Evolutionary conservation across 768 basidiomycete genomes (phyloP).

Genomic region (Clitopilus hobsonii): DNA sequence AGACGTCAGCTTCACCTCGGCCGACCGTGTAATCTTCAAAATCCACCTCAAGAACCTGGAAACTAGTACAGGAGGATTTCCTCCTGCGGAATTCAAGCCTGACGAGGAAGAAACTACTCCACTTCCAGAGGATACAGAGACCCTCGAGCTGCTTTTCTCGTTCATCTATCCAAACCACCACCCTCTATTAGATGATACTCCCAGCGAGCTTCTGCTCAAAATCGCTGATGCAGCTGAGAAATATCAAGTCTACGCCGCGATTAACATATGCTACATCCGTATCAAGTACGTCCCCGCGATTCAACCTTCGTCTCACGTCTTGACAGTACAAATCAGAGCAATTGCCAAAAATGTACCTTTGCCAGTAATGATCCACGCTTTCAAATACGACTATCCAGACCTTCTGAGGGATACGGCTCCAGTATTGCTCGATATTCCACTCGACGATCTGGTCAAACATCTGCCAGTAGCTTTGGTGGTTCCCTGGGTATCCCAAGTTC

Average conservation of each 20-base stretch:
- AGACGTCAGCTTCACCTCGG: slow-evolving; percentile 18
- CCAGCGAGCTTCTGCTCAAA: slow-evolving; percentile 10
- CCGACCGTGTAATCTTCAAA: slow-evolving; percentile 16
- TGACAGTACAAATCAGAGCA: neutral
- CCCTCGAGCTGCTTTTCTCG: slow-evolving; percentile 21
- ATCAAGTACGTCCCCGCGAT: slow-evolving; percentile 15
- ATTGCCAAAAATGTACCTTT: slow-evolving; percentile 4
- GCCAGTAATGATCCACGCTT: slow-evolving; percentile 8
- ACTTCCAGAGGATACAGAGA: slow-evolving; percentile 16
- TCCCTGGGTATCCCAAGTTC: neutral
- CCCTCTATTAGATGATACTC: slow-evolving; percentile 13
- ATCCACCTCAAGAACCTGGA: slow-evolving; percentile 19
- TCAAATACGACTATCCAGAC: slow-evolving; percentile 12
- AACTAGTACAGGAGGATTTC: slow-evolving; percentile 18
- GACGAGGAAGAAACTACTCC: slow-evolving; percentile 12
- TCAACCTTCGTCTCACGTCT: neutral
- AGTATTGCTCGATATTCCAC: slow-evolving; percentile 1
- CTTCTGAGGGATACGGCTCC: slow-evolving; percentile 6
- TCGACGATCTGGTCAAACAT: slow-evolving; percentile 3
- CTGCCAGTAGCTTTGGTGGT: neutral
- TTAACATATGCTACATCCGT: slow-evolving; percentile 19
- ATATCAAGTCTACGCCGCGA: slow-evolving; percentile 23
- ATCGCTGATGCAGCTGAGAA: slow-evolving; percentile 28
- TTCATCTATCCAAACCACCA: slow-evolving; percentile 21
- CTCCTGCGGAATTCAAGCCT: slow-evolving; percentile 10